Base-by-base conservation (phyloP, 305 asterid genomes). In the Petunia hybrid region DNA sequence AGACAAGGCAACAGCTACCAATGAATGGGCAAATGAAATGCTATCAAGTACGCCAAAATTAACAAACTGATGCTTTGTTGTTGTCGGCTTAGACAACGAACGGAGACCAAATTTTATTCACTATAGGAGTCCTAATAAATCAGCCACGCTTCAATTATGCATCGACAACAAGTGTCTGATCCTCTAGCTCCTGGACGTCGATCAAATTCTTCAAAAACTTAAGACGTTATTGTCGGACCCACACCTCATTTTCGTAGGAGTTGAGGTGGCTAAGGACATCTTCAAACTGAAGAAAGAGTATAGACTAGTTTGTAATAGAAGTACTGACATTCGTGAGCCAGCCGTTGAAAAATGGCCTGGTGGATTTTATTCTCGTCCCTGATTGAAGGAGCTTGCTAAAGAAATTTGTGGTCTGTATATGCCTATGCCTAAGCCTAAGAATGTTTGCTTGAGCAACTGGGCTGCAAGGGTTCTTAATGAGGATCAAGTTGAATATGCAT, bases 71-170 rank as follows among this genome's bases (percentile, higher is more conserved):
- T 22, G 31, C 31, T 22, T 0, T 22, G 92, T 82, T 8, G 31
- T 22, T 22, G 94, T 90, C 0, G 97, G 94, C 8, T 78, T 92
- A 9, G 94, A 89, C 78, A 81, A 84, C 0, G 93, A 92, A 83
- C 88, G 96, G 96, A 86, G 85, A 36, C 93, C 97, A 14, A 87
- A 89, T 56, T 74, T 71, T 0, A 63, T 79, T 35, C 36, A 57
- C 0, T 53, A 31, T 2, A 82, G 85, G 91, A 89, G 86, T 78
- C 31, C 31, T 22, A 92, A 92, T 86, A 88, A 89, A 74, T 80
- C 94, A 4, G 92, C 94, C 64, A 89, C 94, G 3, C 87, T 92
- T 4, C 94, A 92, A 48, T 91, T 92, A 0, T 92, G 94, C 91
- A 80, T 91, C 0, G 68, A 71, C 46, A 13, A 77, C 10, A 87